These are phyloP conservation scores for Termitomyces sp. DNA, from an alignment of 768 basidiomycete species.

Conservation along the genomic window DNA sequence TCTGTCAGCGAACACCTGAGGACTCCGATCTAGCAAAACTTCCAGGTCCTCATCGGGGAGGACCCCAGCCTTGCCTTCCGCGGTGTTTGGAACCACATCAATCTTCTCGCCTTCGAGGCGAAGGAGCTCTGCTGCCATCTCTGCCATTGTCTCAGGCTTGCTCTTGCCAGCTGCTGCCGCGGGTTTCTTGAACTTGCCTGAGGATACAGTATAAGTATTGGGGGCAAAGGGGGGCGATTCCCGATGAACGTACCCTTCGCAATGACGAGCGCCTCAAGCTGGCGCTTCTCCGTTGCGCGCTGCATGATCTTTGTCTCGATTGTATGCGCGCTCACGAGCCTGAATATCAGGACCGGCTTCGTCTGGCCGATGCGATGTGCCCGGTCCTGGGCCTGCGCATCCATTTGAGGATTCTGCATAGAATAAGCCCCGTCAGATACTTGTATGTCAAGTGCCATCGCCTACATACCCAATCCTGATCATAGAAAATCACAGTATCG, in stretches of 20 bases:
- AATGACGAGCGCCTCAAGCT: constrained; percentile 92
- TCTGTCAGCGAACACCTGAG: constrained; percentile 65
- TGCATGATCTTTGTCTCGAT: constrained; percentile 92
- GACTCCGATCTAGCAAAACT: constrained; percentile 72
- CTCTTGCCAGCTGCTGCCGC: constrained; percentile 40
- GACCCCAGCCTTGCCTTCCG: constrained; percentile 62
- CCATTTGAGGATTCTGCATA: constrained; percentile 87
- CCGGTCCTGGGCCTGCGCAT: constrained; percentile 91
- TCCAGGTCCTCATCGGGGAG: constrained; percentile 81
- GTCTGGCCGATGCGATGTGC: constrained; percentile 97
- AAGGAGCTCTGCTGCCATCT: constrained; percentile 75
- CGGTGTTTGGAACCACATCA: constrained; percentile 73
- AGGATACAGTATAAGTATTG: not conserved
- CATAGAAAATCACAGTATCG: constrained; percentile 92
- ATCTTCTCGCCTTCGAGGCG: constrained; percentile 86
- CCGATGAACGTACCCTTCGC: constrained; percentile 63
- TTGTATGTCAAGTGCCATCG: not conserved
- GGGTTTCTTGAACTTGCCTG: constrained; percentile 82
- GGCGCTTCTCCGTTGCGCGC: constrained; percentile 78
- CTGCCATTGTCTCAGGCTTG: constrained; percentile 65
- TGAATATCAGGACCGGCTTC: constrained; percentile 82
- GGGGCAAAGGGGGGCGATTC: not conserved
- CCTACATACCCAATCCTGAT: constrained; percentile 76
- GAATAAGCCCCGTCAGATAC: not conserved
- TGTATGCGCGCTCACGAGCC: constrained; percentile 82